Evolutionary conservation across 208 protist species (phyloP).

Genomic region (Leishmania lainsoni): DNA sequence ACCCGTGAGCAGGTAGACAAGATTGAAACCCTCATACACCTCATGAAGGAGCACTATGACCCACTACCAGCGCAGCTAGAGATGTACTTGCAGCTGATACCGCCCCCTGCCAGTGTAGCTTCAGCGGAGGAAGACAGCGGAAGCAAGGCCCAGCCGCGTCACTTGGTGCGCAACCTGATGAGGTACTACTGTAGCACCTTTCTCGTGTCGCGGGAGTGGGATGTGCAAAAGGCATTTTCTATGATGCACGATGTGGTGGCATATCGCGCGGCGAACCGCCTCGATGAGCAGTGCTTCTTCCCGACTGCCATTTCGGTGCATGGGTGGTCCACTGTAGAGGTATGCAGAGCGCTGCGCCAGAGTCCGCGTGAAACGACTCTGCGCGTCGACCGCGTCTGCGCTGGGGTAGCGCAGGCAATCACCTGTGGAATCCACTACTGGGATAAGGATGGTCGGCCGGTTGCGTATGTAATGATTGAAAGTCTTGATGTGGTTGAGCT

Average conservation of each 20-base stretch:
- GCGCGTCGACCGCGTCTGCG: conserved; percentile 39
- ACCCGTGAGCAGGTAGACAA: conserved; percentile 37
- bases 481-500: conserved; percentile 28
- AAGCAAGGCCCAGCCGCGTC: neutral
- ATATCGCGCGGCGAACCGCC: conserved; percentile 34
- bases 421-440: conserved; percentile 63
- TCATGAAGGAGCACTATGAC: conserved; percentile 34
- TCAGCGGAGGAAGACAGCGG: conserved; percentile 10
- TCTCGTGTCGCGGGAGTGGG: conserved; percentile 53
- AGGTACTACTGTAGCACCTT: conserved; percentile 52
- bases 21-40: conserved; percentile 43
- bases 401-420: conserved; percentile 23
- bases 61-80: conserved; percentile 14
- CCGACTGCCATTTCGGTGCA: conserved; percentile 52
- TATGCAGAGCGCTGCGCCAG: conserved; percentile 11
- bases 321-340: conserved; percentile 31
- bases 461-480: conserved; percentile 50
- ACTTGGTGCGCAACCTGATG: conserved; percentile 15
- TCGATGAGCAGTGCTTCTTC: conserved; percentile 45
- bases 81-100: conserved; percentile 7
- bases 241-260: conserved; percentile 45
- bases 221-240: conserved; percentile 53
- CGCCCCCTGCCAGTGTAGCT: neutral
- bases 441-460: conserved; percentile 63
- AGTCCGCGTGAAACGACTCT: neutral